phyloP scores from a whole-genome alignment of 148 eudicot species.

The Rhododendron griersonianum region DNA sequence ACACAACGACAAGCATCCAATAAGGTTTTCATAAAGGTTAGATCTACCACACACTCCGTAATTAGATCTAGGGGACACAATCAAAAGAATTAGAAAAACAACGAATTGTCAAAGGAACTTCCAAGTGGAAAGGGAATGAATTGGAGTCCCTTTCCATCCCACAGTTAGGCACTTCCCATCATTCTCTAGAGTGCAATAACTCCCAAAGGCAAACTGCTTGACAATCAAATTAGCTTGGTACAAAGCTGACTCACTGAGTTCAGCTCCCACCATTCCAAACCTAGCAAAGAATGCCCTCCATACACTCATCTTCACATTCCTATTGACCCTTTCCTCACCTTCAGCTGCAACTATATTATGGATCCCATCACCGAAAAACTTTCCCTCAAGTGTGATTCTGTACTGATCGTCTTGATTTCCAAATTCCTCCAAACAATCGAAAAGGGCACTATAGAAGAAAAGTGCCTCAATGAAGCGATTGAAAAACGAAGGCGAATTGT shows the following conservation, averaged over 20 bases:
- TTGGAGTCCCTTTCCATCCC: conserved; percentile 49
- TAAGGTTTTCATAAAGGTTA: not conserved
- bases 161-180: conserved; percentile 32
- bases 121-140: conserved; percentile 37
- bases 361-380: conserved; percentile 12
- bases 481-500: conserved; percentile 36
- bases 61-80: not conserved
- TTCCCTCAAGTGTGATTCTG: conserved; percentile 18
- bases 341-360: conserved; percentile 31
- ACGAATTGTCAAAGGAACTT: conserved; percentile 17
- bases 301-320: conserved; percentile 26
- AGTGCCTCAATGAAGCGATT: conserved; percentile 38
- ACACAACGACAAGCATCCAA: not conserved
- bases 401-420: conserved; percentile 7
- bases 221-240: conserved; percentile 23
- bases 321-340: conserved; percentile 25
- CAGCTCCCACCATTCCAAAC: conserved; percentile 31
- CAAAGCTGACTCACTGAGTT: conserved; percentile 24
- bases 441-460: conserved; percentile 31
- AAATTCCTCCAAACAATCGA: conserved; percentile 34
- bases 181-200: conserved; percentile 20
- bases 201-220: conserved; percentile 17
- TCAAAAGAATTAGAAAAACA: not conserved
- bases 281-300: conserved; percentile 36
- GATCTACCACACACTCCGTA: not conserved